A percentile compares a stretch with the other conserved stretches of the same genome.
Conservation (phyloP, 805 yeast genomes). For the Metahyphopichia silvanorum region DNA sequence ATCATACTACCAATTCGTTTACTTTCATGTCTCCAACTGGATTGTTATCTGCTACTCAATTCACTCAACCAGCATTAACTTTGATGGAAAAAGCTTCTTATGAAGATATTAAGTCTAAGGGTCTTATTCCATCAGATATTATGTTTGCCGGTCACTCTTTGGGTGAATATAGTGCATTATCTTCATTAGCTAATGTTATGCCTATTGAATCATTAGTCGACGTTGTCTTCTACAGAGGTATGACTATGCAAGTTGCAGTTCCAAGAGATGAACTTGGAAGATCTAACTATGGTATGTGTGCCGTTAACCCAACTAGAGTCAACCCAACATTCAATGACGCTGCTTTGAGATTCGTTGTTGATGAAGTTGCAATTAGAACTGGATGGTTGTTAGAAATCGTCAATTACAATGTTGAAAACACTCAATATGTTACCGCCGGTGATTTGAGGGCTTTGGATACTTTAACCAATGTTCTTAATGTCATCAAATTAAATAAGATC, state of each 20-base stretch:
- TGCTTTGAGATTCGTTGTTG: constrained; percentile 92
- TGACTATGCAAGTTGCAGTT: constrained; percentile 99
- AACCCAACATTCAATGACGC: constrained; percentile 86
- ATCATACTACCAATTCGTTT: constrained; percentile 73
- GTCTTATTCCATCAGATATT: constrained; percentile 88
- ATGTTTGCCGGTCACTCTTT: constrained; percentile 99
- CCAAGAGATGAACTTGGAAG: constrained; percentile 95
- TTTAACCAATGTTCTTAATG: constrained; percentile 87
- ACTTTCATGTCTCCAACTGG: constrained; percentile 94
- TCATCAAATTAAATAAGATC: constrained; percentile 90
- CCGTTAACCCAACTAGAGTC: constrained; percentile 94
- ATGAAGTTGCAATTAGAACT: constrained; percentile 78
- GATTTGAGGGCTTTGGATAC: constrained; percentile 94
- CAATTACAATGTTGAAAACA: constrained; percentile 96
- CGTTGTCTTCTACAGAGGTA: constrained; percentile 99
- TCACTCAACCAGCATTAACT: constrained; percentile 98
- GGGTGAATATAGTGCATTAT: constrained; percentile 98
- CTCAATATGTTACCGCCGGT: constrained; percentile 98
- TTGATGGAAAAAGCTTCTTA: constrained; percentile 99
- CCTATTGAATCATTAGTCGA: constrained; percentile 96
- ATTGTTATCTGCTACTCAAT: constrained; percentile 94
- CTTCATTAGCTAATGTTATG: constrained; percentile 97
- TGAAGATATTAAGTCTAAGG: constrained; percentile 95
- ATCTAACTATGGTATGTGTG: constrained; percentile 99
- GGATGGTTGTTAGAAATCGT: constrained; percentile 97